Conservation (phyloP, 208 protist species). For the Phytomonas sp. region DNA sequence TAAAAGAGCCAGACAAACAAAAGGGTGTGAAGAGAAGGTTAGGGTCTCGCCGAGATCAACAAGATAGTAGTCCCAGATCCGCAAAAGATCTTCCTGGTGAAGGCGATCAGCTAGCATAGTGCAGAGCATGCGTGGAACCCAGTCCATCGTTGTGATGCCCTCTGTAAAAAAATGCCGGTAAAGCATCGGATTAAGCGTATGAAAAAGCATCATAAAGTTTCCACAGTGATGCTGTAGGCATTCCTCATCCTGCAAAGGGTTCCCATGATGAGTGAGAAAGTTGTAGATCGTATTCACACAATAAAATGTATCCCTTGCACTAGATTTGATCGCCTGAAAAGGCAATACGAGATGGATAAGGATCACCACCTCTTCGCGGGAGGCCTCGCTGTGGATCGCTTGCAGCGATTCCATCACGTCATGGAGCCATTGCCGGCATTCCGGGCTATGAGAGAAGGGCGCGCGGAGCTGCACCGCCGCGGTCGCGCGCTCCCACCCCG, state of each 20-base stretch:
- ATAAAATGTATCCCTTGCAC: slow-evolving; percentile 39
- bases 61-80: slow-evolving; percentile 76
- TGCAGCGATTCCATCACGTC: slow-evolving; percentile 41
- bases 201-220: slow-evolving; percentile 74
- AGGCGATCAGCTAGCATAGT: slow-evolving; percentile 60
- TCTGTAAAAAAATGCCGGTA: slow-evolving; percentile 76
- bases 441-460: slow-evolving; percentile 21
- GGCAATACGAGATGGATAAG: slow-evolving; percentile 40
- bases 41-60: slow-evolving; percentile 32
- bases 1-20: slow-evolving; percentile 69
- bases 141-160: slow-evolving; percentile 55
- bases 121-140: slow-evolving; percentile 62
- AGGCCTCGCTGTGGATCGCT: slow-evolving; percentile 41
- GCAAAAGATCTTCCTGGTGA: slow-evolving; percentile 62
- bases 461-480: slow-evolving; percentile 14
- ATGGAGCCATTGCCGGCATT: slow-evolving; percentile 31
- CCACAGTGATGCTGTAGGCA: slow-evolving; percentile 70
- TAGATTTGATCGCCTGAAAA: slow-evolving; percentile 41
- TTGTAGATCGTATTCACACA: slow-evolving; percentile 37
- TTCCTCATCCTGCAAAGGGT: slow-evolving; percentile 52
- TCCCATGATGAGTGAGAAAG: slow-evolving; percentile 41
- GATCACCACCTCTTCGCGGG: slow-evolving; percentile 43
- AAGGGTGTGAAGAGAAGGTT: slow-evolving; percentile 42
- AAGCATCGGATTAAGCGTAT: slow-evolving; percentile 42
- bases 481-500: slow-evolving; percentile 7